A percentile compares a stretch with the other conserved stretches of the same genome.
Conservation (phyloP, 176 grass and related monocot genomes). For the Avena insularis region DNA sequence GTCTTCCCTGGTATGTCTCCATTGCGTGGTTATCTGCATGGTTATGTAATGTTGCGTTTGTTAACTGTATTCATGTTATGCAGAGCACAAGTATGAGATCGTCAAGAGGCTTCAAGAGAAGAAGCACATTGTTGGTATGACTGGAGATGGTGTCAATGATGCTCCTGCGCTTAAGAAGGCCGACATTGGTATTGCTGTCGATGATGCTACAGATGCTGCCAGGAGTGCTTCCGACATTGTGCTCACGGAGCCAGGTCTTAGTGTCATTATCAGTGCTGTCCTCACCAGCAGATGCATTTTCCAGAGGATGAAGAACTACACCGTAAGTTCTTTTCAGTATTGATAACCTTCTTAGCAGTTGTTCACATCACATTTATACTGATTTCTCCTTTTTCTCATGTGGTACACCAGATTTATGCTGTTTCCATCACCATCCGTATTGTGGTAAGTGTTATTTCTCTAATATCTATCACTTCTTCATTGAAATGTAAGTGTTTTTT, state of each 20-base stretch:
- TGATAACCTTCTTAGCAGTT: constrained; percentile 3
- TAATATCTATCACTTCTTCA: neutral
- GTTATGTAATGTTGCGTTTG: neutral
- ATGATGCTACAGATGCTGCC: constrained; percentile 94
- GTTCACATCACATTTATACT: neutral
- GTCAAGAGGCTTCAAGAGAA: constrained; percentile 97
- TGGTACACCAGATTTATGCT: constrained; percentile 80
- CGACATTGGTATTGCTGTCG: constrained; percentile 96
- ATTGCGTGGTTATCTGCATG: neutral
- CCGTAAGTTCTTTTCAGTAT: constrained; percentile 59
- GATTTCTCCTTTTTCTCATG: constrained; percentile 11
- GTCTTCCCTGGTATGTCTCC: constrained; percentile 83
- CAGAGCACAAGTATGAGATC: constrained; percentile 99
- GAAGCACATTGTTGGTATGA: constrained; percentile 99
- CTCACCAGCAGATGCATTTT: constrained; percentile 98
- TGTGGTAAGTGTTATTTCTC: constrained; percentile 62
- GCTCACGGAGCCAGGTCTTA: constrained; percentile 94
- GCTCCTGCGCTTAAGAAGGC: constrained; percentile 96
- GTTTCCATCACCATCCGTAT: constrained; percentile 99
- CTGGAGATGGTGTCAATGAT: constrained; percentile 97
- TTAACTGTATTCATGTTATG: constrained; percentile 27
- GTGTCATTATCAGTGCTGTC: constrained; percentile 96
- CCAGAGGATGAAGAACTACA: constrained; percentile 99
- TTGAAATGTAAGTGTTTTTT: neutral
- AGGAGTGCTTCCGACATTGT: constrained; percentile 95